Base-by-base conservation (phyloP, 345 rosid species). In the Syzygium aromaticum region DNA sequence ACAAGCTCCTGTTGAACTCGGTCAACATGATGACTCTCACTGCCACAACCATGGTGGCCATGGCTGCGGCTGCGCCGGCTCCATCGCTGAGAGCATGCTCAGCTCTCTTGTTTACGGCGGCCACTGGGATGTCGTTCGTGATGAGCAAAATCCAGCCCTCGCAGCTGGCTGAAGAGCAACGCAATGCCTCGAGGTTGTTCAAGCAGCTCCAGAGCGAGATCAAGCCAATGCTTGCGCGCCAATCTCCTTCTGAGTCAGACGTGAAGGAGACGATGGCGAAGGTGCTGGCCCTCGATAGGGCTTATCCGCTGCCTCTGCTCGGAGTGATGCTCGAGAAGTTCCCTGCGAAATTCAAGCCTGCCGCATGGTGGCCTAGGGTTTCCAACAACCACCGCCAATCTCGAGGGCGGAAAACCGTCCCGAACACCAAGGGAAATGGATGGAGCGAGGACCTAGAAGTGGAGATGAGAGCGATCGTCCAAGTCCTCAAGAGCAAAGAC, bases 21-120 rank as follows among this genome's bases (percentile, higher is more conserved):
- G 91, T 94, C 88, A 95, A 94, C 90, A 92, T 91, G 94, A 95
- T 94, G 84, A 93, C 95, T 61, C 92, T 95, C 12, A 87, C 95
- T 1, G 96, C 96, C 5, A 88, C 93, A 27, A 89, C 94, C 46
- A 59, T 83, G 89, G 87, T 46, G 5, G 89, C 87, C 3, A 19
- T 88, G 3, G 89, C 88, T 16, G 77, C 54, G 38, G 54, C 73
- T 6, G 52, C 40, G 7, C 78, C 38, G 1, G 28, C 38, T 9
- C 27, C 27, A 27, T 83, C 84, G 40, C 57, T 82, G 16, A 85
- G 78, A 40, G 49, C 80, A 11, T 85, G 87, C 19, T 89, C 92
- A 3, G 61, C 89, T 30, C 77, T 90, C n/a, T 52, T 92, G 25
- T 92, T 90, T 82, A 30, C 89, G 7, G 91, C 91, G 12, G 92